Base-by-base conservation (phyloP, 2,329 filamentous ascomycete species). In the Westerdykella ornata region DNA sequence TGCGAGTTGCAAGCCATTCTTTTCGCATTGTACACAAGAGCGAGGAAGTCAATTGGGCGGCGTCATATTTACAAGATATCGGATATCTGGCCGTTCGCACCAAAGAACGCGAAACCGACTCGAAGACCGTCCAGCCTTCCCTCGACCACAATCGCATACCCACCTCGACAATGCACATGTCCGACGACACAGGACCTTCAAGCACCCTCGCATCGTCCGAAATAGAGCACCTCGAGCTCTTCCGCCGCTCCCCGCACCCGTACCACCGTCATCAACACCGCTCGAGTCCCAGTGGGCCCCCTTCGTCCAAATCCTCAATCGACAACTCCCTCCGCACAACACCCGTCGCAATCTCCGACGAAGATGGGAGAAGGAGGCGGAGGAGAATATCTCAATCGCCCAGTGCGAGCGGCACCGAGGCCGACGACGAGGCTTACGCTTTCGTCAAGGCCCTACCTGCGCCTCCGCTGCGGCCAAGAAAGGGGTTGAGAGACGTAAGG, bases 401-500 rank as follows among this genome's bases (percentile, higher is more conserved):
- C 9, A 95, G 87, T 63, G 89, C 95, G 53, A 95, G 88, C 62
- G 90, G 90, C 17, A 94, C 89, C 14, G 90, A 97, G 62, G 90
- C 90, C 30, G 90, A 96, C 57, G 90, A 97, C 68, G 90, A 97
- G 65, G 85, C 89, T 48, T 74, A 73, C 33, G 64, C 69, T 4
- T 82, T 90, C 52, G 72, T 95, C 42, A 92, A 84, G 62, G 85
- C 88, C 0, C 70, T 96, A 16, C 89, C 90, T 1, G 86, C 89
- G 2, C 85, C 89, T 2, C 82, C 76, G n/a, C 53, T 75, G 7
- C 77, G 80, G 46, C 73, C 80, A 22, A 82, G 85, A 60, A 96
- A 95, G 68, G 89, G 88, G 6, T 66, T 95, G 37, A 77, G 84
- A 45, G 82, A 78, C 44, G 51, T 61, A 26, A 60, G 64, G 42